phyloP scores from a whole-genome alignment of 1,284 basidiomycete species.

The Cryptococcus wingfieldii region DNA sequence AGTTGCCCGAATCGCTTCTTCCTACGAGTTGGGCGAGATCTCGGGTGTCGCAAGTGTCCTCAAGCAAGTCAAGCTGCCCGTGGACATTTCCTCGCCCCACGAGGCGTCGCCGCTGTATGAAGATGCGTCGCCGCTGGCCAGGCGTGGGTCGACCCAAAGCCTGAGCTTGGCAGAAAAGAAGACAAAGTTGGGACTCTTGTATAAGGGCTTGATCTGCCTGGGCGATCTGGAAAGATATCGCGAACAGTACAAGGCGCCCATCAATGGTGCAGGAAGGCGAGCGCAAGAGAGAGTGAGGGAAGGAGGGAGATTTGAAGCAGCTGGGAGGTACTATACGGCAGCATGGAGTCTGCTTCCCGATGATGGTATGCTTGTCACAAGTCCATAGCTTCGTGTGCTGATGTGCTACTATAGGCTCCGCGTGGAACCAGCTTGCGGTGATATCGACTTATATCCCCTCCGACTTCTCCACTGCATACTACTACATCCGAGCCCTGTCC shows the following conservation, averaged over 20 bases:
- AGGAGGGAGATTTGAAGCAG: constrained; percentile 57
- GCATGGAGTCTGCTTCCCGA: constrained; percentile 75
- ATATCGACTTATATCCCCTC: constrained; percentile 79
- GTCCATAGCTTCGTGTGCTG: neutral
- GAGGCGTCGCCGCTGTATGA: constrained; percentile 2
- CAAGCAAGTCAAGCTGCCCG: constrained; percentile 11
- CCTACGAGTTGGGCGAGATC: constrained; percentile 60
- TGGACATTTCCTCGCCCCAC: constrained; percentile 42
- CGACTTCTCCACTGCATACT: constrained; percentile 70
- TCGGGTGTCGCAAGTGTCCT: constrained; percentile 29
- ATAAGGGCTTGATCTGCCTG: constrained; percentile 83
- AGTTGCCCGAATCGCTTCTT: constrained; percentile 63
- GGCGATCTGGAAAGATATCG: constrained; percentile 92
- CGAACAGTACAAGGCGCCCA: constrained; percentile 63
- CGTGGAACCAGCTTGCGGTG: constrained; percentile 93
- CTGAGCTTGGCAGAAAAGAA: constrained; percentile 54
- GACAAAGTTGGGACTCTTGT: constrained; percentile 65
- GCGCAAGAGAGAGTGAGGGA: constrained; percentile 15
- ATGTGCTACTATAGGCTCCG: constrained; percentile 58
- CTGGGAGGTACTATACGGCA: constrained; percentile 76
- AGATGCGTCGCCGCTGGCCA: neutral
- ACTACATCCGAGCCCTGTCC: constrained; percentile 89
- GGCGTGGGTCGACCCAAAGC: neutral
- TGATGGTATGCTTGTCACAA: constrained; percentile 46
- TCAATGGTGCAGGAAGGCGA: constrained; percentile 15